A percentile compares a stretch with the other conserved stretches of the same genome.
Evolutionary conservation across 179 eudicot species (phyloP).

Genomic region (Silene vulgaris): DNA sequence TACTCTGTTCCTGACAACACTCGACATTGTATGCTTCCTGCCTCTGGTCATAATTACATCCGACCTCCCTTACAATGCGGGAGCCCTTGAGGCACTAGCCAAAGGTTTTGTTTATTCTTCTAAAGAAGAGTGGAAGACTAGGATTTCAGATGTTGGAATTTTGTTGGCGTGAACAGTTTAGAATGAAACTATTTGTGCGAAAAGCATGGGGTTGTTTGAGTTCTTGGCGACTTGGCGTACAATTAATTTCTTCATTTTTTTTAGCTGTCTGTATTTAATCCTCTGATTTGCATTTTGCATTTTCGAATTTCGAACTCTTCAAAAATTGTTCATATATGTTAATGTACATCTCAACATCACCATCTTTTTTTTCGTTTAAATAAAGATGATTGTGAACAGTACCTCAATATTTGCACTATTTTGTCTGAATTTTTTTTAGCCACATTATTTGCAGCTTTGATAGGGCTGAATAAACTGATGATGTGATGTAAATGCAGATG

Average conservation of each 20-base stretch:
- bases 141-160: background rate
- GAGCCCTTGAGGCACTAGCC: background rate
- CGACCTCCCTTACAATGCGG: background rate
- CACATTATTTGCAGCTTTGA: background rate
- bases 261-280: background rate
- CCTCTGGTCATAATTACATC: background rate
- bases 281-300: background rate
- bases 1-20: background rate
- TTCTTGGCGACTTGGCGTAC: background rate
- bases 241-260: background rate
- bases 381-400: background rate
- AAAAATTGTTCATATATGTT: background rate
- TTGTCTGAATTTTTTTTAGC: background rate
- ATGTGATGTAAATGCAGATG: conserved; percentile 46
- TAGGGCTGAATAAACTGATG: background rate
- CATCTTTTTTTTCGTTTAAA: background rate
- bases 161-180: background rate
- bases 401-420: background rate
- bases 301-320: background rate
- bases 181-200: background rate
- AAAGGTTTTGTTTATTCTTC: too few relatives aligned
- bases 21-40: background rate
- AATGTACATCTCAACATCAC: background rate
- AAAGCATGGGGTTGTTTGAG: background rate
- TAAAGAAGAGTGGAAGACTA: background rate